Evolutionary conservation across 2,329 filamentous ascomycete genomes (phyloP).

Genomic region (Penicillium sp.): DNA sequence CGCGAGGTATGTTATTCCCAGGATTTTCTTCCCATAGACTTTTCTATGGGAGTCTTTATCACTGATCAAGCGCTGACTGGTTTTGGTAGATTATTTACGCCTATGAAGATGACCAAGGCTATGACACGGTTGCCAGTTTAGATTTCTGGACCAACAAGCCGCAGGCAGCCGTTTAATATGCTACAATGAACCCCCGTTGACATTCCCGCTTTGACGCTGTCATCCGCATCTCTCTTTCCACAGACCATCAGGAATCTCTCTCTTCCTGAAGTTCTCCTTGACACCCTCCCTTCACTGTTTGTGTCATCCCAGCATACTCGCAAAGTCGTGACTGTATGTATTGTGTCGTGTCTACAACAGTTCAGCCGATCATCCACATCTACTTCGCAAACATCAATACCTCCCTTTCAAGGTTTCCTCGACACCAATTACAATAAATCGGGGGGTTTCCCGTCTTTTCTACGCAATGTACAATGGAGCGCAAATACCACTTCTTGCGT

Average conservation of each 20-base stretch:
- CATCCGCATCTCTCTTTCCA: not conserved
- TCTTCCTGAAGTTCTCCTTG: not conserved
- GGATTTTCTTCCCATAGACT: not conserved
- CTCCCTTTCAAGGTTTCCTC: not conserved
- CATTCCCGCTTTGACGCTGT: not conserved
- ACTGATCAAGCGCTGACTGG: slow-evolving; percentile 24
- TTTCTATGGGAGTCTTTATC: not conserved
- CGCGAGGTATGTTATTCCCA: slow-evolving; percentile 71
- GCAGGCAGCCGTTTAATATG: slow-evolving; percentile 18
- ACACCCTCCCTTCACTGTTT: not conserved
- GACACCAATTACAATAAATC: slow-evolving; percentile 5
- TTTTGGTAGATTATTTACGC: slow-evolving; percentile 81
- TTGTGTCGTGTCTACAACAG: not conserved
- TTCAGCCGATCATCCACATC: not conserved
- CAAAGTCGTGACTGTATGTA: not conserved
- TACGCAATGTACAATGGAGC: slow-evolving; percentile 42
- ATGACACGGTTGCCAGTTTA: slow-evolving; percentile 89
- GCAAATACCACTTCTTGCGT: slow-evolving; percentile 40
- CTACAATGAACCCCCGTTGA: not conserved
- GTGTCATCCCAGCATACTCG: not conserved
- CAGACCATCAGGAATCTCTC: not conserved
- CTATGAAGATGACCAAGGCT: slow-evolving; percentile 91
- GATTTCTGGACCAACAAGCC: slow-evolving; percentile 81
- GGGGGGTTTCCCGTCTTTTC: slow-evolving; percentile 14
- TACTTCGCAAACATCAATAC: not conserved